Percentiles rank a stretch among this genome's conserved stretches.
These are phyloP conservation scores for Xylaria multiplex DNA, from an alignment of 2,329 filamentous ascomycete species.

Conservation along the genomic window DNA sequence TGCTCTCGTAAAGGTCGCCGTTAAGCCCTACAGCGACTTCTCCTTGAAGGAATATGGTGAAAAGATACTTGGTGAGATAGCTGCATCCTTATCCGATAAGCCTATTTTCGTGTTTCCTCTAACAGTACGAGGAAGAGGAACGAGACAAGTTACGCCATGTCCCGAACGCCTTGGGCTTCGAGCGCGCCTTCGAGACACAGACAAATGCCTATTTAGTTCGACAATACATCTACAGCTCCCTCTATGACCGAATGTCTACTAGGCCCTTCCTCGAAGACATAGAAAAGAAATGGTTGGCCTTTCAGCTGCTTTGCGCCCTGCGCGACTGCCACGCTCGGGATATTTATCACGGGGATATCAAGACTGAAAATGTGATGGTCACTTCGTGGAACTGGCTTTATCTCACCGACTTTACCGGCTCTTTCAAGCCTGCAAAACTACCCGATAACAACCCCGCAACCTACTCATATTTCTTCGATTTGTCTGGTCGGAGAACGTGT, in stretches of 20 bases:
- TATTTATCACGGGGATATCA: conserved; percentile 97
- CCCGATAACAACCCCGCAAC: conserved; percentile 97
- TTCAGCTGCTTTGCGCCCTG: conserved; percentile 90
- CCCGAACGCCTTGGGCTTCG: conserved; percentile 90
- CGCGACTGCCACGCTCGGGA: conserved; percentile 90
- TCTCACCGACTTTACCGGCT: conserved; percentile 94
- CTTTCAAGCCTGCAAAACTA: conserved; percentile 92
- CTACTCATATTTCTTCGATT: conserved; percentile 98
- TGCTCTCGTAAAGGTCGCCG: conserved; percentile 92
- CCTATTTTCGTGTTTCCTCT: conserved; percentile 11
- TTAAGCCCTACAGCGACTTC: conserved; percentile 88
- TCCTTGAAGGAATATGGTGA: conserved; percentile 82
- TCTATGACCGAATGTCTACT: conserved; percentile 97
- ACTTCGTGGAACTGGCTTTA: conserved; percentile 99
- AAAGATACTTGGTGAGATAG: conserved; percentile 73
- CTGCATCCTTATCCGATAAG: background rate
- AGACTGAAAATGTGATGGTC: conserved; percentile 95
- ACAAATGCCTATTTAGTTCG: conserved; percentile 92
- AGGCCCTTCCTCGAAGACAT: conserved; percentile 96
- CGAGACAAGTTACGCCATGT: conserved; percentile 81
- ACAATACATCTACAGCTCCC: conserved; percentile 94
- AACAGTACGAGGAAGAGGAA: conserved; percentile 67
- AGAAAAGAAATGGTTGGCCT: conserved; percentile 98
- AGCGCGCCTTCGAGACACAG: conserved; percentile 89
- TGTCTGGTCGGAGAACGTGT: conserved; percentile 88